These are phyloP conservation scores for Dioscorea dumetorum DNA, from an alignment of 106 monocot genomes.

Conservation along the genomic window DNA sequence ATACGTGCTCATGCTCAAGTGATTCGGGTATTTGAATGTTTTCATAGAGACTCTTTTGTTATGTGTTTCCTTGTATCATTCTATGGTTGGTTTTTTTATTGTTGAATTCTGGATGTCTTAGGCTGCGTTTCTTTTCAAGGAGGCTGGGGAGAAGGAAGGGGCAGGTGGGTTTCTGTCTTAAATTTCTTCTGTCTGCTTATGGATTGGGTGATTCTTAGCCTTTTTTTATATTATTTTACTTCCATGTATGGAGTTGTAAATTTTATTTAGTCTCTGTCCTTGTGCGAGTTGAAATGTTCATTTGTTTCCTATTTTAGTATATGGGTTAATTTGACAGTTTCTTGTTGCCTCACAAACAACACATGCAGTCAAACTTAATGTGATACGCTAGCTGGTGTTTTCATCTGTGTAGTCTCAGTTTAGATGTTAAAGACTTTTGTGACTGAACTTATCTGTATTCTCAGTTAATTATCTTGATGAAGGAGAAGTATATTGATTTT, in stretches of 20 bases:
- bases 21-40: slow-evolving; percentile 25
- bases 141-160: slow-evolving; percentile 48
- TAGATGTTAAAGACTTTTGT: no score
- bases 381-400: no score
- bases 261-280: no score
- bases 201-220: not conserved
- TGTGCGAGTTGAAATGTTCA: no score
- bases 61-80: not conserved
- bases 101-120: slow-evolving; percentile 17
- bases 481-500: not conserved
- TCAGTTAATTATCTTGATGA: no score
- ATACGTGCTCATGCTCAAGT: slow-evolving; percentile 62
- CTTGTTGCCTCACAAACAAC: no score
- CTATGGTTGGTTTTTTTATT: not conserved
- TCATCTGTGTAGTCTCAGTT: no score
- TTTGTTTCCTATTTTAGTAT: no score
- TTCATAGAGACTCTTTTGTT: not conserved
- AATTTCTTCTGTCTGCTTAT: not conserved
- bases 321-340: no score
- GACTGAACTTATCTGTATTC: no score
- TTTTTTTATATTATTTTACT: not conserved
- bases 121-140: slow-evolving; percentile 81
- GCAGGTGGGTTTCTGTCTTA: slow-evolving; percentile 21
- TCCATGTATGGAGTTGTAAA: no score
- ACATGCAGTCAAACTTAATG: no score